These are phyloP conservation scores for Calonectria naviculata DNA, from an alignment of 2,329 filamentous ascomycete species.

Conservation along the genomic window DNA sequence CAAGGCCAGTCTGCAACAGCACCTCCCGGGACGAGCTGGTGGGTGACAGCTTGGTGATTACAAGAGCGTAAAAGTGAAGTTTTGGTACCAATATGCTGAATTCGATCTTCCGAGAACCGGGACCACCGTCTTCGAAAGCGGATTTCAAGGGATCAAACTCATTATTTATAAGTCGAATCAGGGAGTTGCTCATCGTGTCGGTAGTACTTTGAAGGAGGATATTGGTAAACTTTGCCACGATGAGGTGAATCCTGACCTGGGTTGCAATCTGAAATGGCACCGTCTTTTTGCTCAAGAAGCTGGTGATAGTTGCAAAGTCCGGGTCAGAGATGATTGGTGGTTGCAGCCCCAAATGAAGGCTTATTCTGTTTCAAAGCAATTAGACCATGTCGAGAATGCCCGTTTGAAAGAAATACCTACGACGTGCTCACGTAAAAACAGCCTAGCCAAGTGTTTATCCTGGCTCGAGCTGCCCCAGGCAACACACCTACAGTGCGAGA, in stretches of 20 bases:
- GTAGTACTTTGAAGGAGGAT: conserved; percentile 23
- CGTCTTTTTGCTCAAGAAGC: conserved; percentile 19
- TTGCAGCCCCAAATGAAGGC: conserved; percentile 26
- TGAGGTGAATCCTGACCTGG: conserved; percentile 25
- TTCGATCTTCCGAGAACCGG: conserved; percentile 15
- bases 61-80: conserved; percentile 27
- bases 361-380: conserved; percentile 13
- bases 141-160: conserved; percentile 26
- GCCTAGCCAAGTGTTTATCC: conserved; percentile 28
- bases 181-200: conserved; percentile 19
- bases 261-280: conserved; percentile 12
- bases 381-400: too few relatives aligned
- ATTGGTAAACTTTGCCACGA: conserved; percentile 29
- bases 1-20: conserved; percentile 18
- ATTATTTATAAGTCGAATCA: conserved; percentile 26
- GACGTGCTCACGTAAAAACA: conserved; percentile 30
- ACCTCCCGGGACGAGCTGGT: conserved; percentile 24
- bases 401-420: neutral
- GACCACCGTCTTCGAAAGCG: neutral
- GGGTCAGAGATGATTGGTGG: conserved; percentile 26
- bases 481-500: conserved; percentile 23
- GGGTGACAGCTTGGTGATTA: conserved; percentile 16
- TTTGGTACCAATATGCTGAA: conserved; percentile 24
- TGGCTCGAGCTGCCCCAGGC: conserved; percentile 19
- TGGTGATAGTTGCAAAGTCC: conserved; percentile 24